Conservation (phyloP, 2,329 filamentous ascomycete species). For the Aspergillus tamarii region DNA sequence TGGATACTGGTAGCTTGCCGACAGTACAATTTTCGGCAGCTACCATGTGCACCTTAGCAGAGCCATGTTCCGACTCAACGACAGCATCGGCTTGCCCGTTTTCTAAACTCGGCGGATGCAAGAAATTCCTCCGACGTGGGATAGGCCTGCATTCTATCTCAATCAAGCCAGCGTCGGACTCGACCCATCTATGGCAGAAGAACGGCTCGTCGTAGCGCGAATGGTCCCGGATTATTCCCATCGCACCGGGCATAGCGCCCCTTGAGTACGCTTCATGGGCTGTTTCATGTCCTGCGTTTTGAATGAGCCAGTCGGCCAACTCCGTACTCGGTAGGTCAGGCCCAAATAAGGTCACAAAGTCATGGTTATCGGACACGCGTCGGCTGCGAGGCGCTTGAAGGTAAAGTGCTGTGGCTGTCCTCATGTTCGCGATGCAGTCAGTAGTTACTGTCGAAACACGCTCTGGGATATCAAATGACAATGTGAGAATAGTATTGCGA, state of each 20-base stretch:
- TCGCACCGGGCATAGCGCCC: background rate
- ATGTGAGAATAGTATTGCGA: constrained; percentile 22
- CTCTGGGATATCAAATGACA: constrained; percentile 23
- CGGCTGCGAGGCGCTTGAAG: constrained; percentile 27
- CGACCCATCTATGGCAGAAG: constrained; percentile 30
- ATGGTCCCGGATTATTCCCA: constrained; percentile 34
- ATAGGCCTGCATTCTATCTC: constrained; percentile 32
- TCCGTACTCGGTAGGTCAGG: constrained; percentile 23
- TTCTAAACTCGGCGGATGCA: constrained; percentile 21
- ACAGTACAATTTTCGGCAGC: constrained; percentile 33
- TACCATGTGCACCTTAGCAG: constrained; percentile 24
- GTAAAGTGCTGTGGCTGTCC: constrained; percentile 36
- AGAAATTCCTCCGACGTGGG: constrained; percentile 32
- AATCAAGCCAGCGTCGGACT: constrained; percentile 13
- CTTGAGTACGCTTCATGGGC: constrained; percentile 26
- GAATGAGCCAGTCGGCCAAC: constrained; percentile 26
- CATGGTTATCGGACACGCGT: constrained; percentile 12
- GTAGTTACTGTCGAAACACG: constrained; percentile 12
- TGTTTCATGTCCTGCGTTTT: constrained; percentile 25
- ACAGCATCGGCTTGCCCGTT: constrained; percentile 4
- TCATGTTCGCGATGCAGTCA: constrained; percentile 31
- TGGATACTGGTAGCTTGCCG: constrained; percentile 49
- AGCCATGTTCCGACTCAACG: constrained; percentile 8
- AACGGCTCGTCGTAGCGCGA: constrained; percentile 28
- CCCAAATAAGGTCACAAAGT: constrained; percentile 33